phyloP scores from a whole-genome alignment of 305 asterid genomes.

The Fraxinus ornus region DNA sequence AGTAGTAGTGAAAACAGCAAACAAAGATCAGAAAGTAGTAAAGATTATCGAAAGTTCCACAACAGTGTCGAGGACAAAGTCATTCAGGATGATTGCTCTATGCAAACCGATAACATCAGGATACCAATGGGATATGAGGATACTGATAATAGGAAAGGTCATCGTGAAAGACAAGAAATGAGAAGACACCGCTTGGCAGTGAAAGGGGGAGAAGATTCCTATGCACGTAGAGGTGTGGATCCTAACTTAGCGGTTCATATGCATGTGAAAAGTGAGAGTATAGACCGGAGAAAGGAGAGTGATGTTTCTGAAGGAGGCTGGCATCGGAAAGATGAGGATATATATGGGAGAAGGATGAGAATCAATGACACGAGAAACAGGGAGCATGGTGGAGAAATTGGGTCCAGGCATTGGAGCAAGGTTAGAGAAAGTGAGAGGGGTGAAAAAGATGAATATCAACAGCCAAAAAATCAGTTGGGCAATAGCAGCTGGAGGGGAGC shows the following conservation, averaged over 20 bases:
- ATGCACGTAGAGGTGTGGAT: constrained; percentile 53
- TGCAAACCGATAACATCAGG: constrained; percentile 34
- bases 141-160: constrained; percentile 42
- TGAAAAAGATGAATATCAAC: constrained; percentile 58
- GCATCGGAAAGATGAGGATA: constrained; percentile 66
- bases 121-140: constrained; percentile 52
- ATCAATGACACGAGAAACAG: constrained; percentile 64
- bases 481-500: constrained; percentile 58
- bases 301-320: constrained; percentile 66
- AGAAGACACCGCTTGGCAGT: constrained; percentile 44
- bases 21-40: constrained; percentile 75
- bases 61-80: constrained; percentile 65
- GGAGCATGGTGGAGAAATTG: constrained; percentile 58
- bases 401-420: constrained; percentile 54
- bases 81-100: constrained; percentile 52
- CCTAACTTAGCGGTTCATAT: constrained; percentile 41
- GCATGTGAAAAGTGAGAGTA: constrained; percentile 46
- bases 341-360: constrained; percentile 55
- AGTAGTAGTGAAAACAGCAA: constrained; percentile 71
- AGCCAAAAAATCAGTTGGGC: constrained; percentile 57
- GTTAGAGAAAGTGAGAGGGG: constrained; percentile 64
- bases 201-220: constrained; percentile 61
- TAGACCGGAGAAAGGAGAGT: constrained; percentile 63
- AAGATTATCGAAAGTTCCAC: constrained; percentile 45
- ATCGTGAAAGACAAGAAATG: constrained; percentile 59